Percentiles rank a stretch among this genome's conserved stretches.
phyloP scores from a whole-genome alignment of 768 basidiomycete species.

The Calocybe cyanea region DNA sequence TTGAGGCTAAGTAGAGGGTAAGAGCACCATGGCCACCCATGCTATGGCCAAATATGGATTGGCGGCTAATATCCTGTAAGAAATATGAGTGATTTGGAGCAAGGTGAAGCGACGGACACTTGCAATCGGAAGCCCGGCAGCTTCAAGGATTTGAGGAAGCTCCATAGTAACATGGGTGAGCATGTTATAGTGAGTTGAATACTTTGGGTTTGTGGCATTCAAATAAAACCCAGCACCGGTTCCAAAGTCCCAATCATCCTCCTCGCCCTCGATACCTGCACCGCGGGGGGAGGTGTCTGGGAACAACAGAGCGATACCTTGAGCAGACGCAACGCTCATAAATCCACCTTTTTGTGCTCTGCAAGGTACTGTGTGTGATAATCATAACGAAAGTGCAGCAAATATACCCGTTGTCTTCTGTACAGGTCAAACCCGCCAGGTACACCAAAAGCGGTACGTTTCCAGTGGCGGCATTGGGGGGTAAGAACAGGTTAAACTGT shows the following conservation, averaged over 20 bases:
- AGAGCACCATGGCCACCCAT: conserved; percentile 98
- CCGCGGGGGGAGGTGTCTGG: conserved; percentile 96
- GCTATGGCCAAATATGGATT: conserved; percentile 93
- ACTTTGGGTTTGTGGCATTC: conserved; percentile 79
- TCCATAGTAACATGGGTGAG: conserved; percentile 79
- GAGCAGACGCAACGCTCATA: conserved; percentile 75
- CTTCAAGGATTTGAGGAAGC: conserved; percentile 74
- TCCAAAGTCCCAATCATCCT: conserved; percentile 86
- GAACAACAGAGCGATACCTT: conserved; percentile 88
- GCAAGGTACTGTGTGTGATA: background rate
- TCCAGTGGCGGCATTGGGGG: conserved; percentile 45
- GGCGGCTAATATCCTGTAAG: conserved; percentile 69
- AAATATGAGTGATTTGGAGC: background rate
- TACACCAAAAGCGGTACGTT: conserved; percentile 75
- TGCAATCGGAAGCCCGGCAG: conserved; percentile 75
- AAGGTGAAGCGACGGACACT: conserved; percentile 20
- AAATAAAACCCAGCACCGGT: conserved; percentile 97
- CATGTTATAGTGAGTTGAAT: conserved; percentile 83
- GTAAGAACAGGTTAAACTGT: conserved; percentile 88
- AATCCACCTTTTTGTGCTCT: conserved; percentile 95
- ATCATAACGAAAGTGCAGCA: background rate
- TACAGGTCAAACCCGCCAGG: conserved; percentile 86
- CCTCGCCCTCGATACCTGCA: conserved; percentile 80
- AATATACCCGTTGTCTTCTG: conserved; percentile 86
- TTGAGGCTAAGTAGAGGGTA: conserved; percentile 79